Percentiles rank a stretch among this genome's conserved stretches.
phyloP scores from a whole-genome alignment of 2,329 filamentous ascomycete genomes.

The Claviceps monticola region DNA sequence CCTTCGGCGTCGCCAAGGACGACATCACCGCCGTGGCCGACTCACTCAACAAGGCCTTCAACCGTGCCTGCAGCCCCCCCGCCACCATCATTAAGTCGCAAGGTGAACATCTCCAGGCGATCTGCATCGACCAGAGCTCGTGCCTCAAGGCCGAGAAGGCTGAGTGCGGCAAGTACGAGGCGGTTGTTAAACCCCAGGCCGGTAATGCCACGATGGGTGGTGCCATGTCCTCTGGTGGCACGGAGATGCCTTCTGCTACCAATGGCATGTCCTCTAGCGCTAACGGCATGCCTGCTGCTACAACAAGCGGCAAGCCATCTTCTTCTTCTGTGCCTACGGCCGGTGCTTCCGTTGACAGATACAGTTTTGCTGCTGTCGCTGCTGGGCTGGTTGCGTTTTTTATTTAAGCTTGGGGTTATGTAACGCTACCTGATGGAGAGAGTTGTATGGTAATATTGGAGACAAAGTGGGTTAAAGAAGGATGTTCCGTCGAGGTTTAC shows the following conservation, averaged over 20 bases:
- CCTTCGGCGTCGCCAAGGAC: conserved; percentile 41
- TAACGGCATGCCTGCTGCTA: too few relatives aligned
- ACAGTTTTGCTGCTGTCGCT: conserved; percentile 14
- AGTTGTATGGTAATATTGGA: too few relatives aligned
- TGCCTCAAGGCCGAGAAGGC: conserved; percentile 34
- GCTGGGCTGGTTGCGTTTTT: conserved; percentile 16
- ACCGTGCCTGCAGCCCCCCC: conserved; percentile 33
- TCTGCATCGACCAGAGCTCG: conserved; percentile 32
- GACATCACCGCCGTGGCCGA: conserved; percentile 36
- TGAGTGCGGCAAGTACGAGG: conserved; percentile 31
- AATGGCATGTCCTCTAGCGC: neutral
- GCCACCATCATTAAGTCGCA: conserved; percentile 30
- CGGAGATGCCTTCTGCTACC: conserved; percentile 4
- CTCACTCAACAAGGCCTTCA: conserved; percentile 36
- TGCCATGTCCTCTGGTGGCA: conserved; percentile 4
- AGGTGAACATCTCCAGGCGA: conserved; percentile 35
- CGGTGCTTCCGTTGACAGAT: conserved; percentile 13
- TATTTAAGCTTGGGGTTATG: neutral
- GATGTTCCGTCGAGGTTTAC: too few relatives aligned
- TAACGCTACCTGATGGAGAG: too few relatives aligned
- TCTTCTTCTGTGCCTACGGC: conserved; percentile 7
- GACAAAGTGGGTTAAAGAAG: too few relatives aligned
- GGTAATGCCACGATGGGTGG: conserved; percentile 6
- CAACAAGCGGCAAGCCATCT: conserved; percentile 2
- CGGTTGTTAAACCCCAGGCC: conserved; percentile 11